Evolutionary conservation across 2,329 filamentous ascomycete genomes (phyloP), one percentile per base, ranked within the genome.

Genomic region (Rhytidhysteron rufulum): DNA sequence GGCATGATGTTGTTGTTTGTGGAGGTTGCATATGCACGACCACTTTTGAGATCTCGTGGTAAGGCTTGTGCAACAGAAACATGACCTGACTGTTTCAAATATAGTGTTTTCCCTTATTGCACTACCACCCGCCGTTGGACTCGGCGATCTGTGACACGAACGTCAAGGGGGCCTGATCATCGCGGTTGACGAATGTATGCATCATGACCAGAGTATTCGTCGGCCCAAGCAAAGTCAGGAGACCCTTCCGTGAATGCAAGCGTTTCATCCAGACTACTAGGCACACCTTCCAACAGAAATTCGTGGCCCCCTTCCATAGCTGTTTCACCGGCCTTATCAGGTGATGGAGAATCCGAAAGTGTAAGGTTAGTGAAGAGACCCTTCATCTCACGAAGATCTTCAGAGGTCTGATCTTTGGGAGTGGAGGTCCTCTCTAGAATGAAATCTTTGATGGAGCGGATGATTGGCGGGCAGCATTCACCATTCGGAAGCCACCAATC

Each of bases 401-500:
- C 81, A 5, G 71, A 70, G 37, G 70, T 65, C 43, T 71, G 61
- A 48, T 78, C 71, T 39, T 67, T 68, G 2, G 73, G 70, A 29
- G 67, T 48, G 13, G 50, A 79, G 6, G 77, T 86, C 34, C 88
- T 79, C 49, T 93, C 87, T 52, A 87, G 82, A 20, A 89, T 87
- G 65, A 95, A 90, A 31, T 80, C 78, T 16, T 90, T 84, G 45
- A 95, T 82, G 39, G 79, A 84, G 37, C 82, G 83, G 39, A 96
- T 74, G 31, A 94, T 79, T 1, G 79, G 78, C 9, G 79, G 83
- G 54, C 86, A 86, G 2, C 79, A 81, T 68, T 91, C 85, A 47
- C 88, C 80, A 60, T 93, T 78, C 2, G 89, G 87, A 3, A 96
- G 77, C 93, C 93, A 98, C 88, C 89, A 96, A 42, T 83, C 75